Evolutionary conservation across 306 rosid genomes (phyloP), one percentile per base, ranked within the genome.

Genomic region (Macrotyloma uniflorum): DNA sequence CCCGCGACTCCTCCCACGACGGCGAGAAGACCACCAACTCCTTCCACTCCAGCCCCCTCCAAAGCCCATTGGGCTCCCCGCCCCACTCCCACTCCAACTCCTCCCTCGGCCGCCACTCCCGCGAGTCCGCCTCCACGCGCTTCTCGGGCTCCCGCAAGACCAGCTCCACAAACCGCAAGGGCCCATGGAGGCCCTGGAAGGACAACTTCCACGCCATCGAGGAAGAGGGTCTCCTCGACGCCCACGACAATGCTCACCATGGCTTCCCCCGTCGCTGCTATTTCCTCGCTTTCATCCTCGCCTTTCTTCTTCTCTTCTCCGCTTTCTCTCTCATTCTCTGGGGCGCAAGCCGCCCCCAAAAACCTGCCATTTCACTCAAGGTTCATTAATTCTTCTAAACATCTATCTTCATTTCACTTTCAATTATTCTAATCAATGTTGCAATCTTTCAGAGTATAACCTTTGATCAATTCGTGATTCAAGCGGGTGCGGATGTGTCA

Each of bases 21-120:
- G 94, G 97, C 2, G 97, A 95, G 50, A 95, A 95, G 86, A 93
- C 99, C 9, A 85, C 93, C 1, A 95, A 91, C 79, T 95, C 99
- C 5, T 89, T 93, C 75, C 87, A 88, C 14, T 95, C 99, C 0
- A 91, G 88, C 78, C 98, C 98, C 0, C 84, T 90, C 10, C 94
- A 83, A 9, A 91, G 97, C 87, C 96, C 98, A 0, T 53, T 85
- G 90, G 99, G 97, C 36, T 95, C 98, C 5, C 98, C 98, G 3
- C 98, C 97, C 0, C 98, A 86, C 79, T 92, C 99, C 6, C 97
- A 92, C 66, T 94, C 98, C 57, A 91, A 91, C 90, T 92, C 98
- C 11, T 94, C 98, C 0, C 51, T 91, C 32, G 97, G 98, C 28
- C 97, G 90, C 0, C 93, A 87, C 71, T 90, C 98, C 8, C 92